Base-by-base conservation (phyloP, 495 filamentous ascomycete species). In the Podospora didyma region DNA sequence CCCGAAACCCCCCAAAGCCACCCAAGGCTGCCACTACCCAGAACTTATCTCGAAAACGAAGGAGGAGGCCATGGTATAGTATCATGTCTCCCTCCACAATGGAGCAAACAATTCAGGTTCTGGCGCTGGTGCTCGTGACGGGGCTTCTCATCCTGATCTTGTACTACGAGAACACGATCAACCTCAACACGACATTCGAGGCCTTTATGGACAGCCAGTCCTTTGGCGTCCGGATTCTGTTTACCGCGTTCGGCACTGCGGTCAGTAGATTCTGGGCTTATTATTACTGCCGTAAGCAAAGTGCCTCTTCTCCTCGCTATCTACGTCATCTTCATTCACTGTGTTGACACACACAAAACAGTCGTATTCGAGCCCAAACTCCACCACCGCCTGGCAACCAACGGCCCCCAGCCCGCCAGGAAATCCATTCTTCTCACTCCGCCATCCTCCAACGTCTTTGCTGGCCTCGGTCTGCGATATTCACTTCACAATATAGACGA, bases 211-310 rank as follows among this genome's bases (percentile, higher is more conserved):
- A 68, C 58, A 68, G 72, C 54, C 61, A 70, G 45, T 58, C 57
- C 3, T 77, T 76, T 48, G 75, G 75, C 7, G 69, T 73, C n/a
- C 59, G 65, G 16, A 74, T 76, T 28, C 48, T 78, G n/a, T 74
- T 77, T 31, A 71, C 75, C 0, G 53, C 48, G 9, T 51, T 68
- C 12, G 75, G 70, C 51, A 68, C 74, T 7, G 39, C 74, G 14
- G 65, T 77, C 3, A 50, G 26, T 11, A n/a, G 12, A 6, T 51
- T 57, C 14, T 50, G 54, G 46, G 47, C 45, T 12, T 49, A 24
- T 24, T 45, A 49, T 21, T 57, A 50, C 28, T 44, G 26, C 1
- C 44, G 54, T 57, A 17, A 51, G 54, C 23, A 23, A 2, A 5
- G 20, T 22, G 24, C 6, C 22, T 0, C 12, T 20, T 20, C 44